Base-by-base conservation (phyloP, 495 filamentous ascomycete species). In the Aspergillus campestris region DNA sequence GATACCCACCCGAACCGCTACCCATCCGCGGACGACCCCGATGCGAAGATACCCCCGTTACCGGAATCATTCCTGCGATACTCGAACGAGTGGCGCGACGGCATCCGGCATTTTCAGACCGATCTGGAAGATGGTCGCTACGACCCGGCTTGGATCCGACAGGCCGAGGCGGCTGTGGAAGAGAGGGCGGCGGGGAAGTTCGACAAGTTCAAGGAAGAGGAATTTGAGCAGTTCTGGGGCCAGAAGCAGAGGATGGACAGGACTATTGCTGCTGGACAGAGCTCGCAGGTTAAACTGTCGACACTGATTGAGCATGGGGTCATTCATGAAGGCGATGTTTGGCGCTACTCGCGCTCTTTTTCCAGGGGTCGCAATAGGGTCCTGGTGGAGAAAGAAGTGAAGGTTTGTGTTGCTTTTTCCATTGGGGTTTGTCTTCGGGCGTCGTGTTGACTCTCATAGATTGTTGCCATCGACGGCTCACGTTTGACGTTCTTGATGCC, bases 141-240 rank as follows among this genome's bases (percentile, higher is more conserved):
- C 50, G 77, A 80, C 49, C 72, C 77, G 0, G 71, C 75, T 49
- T 92, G 87, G 87, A 69, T 82, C 40, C 60, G 52, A 8, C 66
- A 83, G 49, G 87, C 86, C 3, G 73, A 75, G 53, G 51, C 66
- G 34, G 85, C 86, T 6, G 75, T 82, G 56, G 55, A 72, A 43
- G 67, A 79, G 52, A 76, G 87, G 37, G 63, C 66, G n/a, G 59
- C 69, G 2, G 87, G 88, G n/a, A 66, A 75, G 13, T 91, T 84
- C 51, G 80, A 91, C 48, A 63, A 73, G 6, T 86, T 77, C 59
- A 81, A 87, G 56, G 76, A 80, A 39, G 51, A 67, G 4, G 71
- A 83, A 33, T 84, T 80, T 31, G 79, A 88, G 62, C 61, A 75
- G 31, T 82, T 79, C 45, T 94, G 86, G 86, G 81, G 76, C 0